A percentile compares a stretch with the other conserved stretches of the same genome.
phyloP scores from a whole-genome alignment of 805 yeast species.

The Ogataea parapolymorpha region DNA sequence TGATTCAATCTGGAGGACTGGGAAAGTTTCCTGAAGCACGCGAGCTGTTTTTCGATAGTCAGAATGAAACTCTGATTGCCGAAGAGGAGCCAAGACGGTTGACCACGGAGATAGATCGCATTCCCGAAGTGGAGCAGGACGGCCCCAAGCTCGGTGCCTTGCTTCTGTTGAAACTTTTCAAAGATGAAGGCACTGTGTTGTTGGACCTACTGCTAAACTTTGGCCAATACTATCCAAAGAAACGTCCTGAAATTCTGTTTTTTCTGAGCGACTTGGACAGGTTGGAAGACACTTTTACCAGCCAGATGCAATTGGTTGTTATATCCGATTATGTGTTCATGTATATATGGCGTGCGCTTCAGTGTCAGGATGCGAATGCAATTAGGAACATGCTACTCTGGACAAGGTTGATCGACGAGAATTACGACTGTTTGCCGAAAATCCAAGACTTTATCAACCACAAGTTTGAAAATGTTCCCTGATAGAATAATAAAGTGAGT shows the following conservation, averaged over 20 bases:
- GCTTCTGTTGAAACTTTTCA: conserved; percentile 1
- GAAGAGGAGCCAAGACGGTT: neutral
- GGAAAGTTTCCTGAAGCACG: conserved; percentile 56
- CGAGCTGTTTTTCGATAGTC: conserved; percentile 39
- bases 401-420: conserved; percentile 5
- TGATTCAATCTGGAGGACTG: conserved; percentile 63
- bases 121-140: conserved; percentile 6
- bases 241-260: conserved; percentile 19
- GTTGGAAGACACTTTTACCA: conserved; percentile 14
- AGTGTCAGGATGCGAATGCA: conserved; percentile 6
- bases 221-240: conserved; percentile 5
- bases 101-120: conserved; percentile 1
- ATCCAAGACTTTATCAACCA: conserved; percentile 2
- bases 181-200: conserved; percentile 1
- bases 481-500: conserved; percentile 2
- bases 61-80: neutral
- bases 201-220: conserved; percentile 3
- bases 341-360: conserved; percentile 11
- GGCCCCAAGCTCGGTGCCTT: conserved; percentile 3
- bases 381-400: conserved; percentile 7
- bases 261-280: conserved; percentile 24
- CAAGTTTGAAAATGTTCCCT: neutral
- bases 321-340: conserved; percentile 23
- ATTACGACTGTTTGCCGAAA: neutral
- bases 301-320: conserved; percentile 8